Base-by-base conservation (phyloP, 345 rosid genomes). In the Corchorus capsularis region DNA sequence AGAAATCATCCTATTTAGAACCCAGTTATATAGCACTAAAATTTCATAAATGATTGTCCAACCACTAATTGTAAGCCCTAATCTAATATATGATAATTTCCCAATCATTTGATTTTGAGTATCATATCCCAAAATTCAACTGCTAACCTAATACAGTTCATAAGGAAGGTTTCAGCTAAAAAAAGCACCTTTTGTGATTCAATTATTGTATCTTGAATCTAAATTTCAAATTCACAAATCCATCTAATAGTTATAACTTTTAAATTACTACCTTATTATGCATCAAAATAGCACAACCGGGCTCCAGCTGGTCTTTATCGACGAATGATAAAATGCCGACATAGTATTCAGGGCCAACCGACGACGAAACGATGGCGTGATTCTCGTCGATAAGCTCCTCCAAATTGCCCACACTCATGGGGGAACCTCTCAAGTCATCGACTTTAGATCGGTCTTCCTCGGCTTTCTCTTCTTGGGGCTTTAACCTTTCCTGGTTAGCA, bases 321-420 rank as follows among this genome's bases (percentile, higher is more conserved):
- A 96, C 99, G 35, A 96, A 96, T 0, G 97, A 92, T 75, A 94
- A 74, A 72, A 96, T 96, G 41, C 97, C 91, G 11, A 96, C 99
- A 55, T 92, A 94, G 60, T 92, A 96, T 89, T 96, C 98, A 0
- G 98, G 97, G 5, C 99, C 98, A 67, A 92, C 98, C 1, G 97
- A 92, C 37, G 97, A 89, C 17, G 97, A 92, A 67, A 96, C 97
- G 63, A 92, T 96, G 1, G 99, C 98, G 63, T 96, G 97, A 80
- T 92, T 94, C 93, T 96, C 99, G 75, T 96, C 99, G 56, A 96
- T 96, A 64, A 96, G 53, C 82, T 96, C 99, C 84, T 94, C 98
- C 72, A 96, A 77, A 75, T 91, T 96, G 0, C 97, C 98, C 22
- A 96, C 98, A 72, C 97, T 94, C 99, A 96, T 94, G 3, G 99